Base-by-base conservation (phyloP, 768 basidiomycete species). In the Collybia sordida region DNA sequence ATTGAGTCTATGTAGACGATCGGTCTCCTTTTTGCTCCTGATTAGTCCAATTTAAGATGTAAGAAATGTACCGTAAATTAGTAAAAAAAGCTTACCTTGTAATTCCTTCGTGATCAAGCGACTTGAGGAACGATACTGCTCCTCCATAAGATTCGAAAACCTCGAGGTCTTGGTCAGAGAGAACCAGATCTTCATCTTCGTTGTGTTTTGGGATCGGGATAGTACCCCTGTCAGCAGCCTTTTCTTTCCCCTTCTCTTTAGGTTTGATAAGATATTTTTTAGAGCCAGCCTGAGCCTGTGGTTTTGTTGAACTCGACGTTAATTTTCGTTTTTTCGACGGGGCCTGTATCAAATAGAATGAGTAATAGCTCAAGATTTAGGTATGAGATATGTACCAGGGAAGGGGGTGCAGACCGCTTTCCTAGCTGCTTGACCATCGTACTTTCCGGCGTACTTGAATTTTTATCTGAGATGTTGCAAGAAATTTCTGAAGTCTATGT, bases 1-100 rank as follows among this genome's bases (percentile, higher is more conserved):
- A 51, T 78, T 70, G 24, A 90, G 65, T 49, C 75, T 81, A 61
- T 84, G 86, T 50, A 94, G 65, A 45, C 87, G 76, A 47, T 85
- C 75, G 0, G 83, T 89, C 66, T 90, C 92, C 57, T 86, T 89
- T 68, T 91, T 91, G 60, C 90, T 93, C 82, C 90, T 95, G 44
- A 39, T 57, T 6, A 47, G 35, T 25, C 50, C 9, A 14, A 49
- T 3, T 45, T 36, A 5, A 52, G 36, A 49, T 42, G 17, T 39
- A 9, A 27, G 44, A 7, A 18, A 41, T 15, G 8, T 24, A 21
- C 3, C 38, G 24, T 44, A 6, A n/a, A 19, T 23, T 31, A 15
- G 15, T 47, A 24, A 12, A 37, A 31, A 7, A 3, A 36, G 45
- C 80, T 52, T 60, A 90, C 95, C 87, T 79, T 53, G 89, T 76